These are phyloP conservation scores for Gillenia trifoliata DNA, from an alignment of 306 rosid genomes.

Conservation along the genomic window DNA sequence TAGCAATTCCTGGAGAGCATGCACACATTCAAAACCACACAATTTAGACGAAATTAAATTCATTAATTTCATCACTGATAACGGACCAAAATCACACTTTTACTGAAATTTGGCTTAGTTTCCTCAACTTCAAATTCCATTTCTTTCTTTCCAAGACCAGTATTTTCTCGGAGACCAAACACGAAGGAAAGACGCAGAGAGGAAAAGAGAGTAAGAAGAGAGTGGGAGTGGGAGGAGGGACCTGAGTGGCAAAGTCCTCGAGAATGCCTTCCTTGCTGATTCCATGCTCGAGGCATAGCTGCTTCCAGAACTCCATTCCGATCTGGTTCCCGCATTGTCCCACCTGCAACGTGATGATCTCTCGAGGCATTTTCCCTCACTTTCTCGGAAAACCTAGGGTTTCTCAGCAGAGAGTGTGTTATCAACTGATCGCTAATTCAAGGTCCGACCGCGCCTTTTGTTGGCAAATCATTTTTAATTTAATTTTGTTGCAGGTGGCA, in stretches of 20 bases:
- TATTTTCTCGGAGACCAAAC: constrained; percentile 9
- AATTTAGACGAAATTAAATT: background rate
- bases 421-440: background rate
- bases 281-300: constrained; percentile 96
- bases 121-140: background rate
- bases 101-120: background rate
- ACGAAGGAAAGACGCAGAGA: background rate
- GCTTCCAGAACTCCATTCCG: constrained; percentile 99
- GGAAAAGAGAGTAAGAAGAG: background rate
- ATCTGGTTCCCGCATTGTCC: constrained; percentile 99
- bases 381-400: constrained; percentile 47
- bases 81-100: background rate
- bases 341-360: constrained; percentile 91
- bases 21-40: background rate
- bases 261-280: constrained; percentile 98
- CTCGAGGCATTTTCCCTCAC: constrained; percentile 69
- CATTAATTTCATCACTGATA: background rate
- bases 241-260: constrained; percentile 99
- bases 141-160: background rate
- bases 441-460: background rate
- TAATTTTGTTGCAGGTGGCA: too few species aligned
- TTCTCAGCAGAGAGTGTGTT: background rate
- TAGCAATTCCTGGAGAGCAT: background rate
- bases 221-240: constrained; percentile 5
- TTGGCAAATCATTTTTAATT: too few species aligned